Evolutionary conservation across 2,329 filamentous ascomycete genomes (phyloP).

Genomic region (Calycina herbarum): DNA sequence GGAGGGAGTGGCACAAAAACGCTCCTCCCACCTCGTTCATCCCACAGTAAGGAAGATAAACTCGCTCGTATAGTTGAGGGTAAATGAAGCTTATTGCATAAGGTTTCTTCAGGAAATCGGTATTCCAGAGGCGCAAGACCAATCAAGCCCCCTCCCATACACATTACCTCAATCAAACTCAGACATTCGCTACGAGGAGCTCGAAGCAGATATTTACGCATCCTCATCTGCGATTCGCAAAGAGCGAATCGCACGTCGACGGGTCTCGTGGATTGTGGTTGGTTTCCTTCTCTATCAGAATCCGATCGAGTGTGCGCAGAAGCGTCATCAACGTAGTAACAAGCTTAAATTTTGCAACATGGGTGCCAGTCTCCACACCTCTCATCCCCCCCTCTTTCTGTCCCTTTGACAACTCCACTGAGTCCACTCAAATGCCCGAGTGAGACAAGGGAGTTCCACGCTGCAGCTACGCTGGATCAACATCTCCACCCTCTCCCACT

Average conservation of each 20-base stretch:
- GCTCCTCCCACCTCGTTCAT: neutral
- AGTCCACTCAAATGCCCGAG: constrained; percentile 2
- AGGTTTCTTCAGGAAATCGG: neutral
- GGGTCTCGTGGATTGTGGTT: neutral
- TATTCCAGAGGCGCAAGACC: neutral
- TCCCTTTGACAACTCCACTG: neutral
- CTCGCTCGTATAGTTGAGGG: neutral
- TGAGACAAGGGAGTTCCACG: neutral
- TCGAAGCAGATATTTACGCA: neutral
- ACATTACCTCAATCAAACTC: neutral
- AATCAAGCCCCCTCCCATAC: neutral
- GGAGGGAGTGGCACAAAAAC: neutral
- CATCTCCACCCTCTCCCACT: neutral
- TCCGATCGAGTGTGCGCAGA: neutral
- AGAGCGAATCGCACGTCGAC: neutral
- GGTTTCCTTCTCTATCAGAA: no score
- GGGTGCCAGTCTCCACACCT: neutral
- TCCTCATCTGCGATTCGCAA: neutral
- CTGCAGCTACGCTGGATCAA: neutral
- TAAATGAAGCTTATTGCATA: constrained; percentile 4
- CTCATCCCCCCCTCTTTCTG: neutral
- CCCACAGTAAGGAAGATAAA: neutral
- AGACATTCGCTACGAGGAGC: neutral
- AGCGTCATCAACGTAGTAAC: constrained; percentile 1
- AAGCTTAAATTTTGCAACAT: constrained; percentile 1